Conservation (phyloP, 2,329 filamentous ascomycete genomes). For the Drechslera avenae region DNA sequence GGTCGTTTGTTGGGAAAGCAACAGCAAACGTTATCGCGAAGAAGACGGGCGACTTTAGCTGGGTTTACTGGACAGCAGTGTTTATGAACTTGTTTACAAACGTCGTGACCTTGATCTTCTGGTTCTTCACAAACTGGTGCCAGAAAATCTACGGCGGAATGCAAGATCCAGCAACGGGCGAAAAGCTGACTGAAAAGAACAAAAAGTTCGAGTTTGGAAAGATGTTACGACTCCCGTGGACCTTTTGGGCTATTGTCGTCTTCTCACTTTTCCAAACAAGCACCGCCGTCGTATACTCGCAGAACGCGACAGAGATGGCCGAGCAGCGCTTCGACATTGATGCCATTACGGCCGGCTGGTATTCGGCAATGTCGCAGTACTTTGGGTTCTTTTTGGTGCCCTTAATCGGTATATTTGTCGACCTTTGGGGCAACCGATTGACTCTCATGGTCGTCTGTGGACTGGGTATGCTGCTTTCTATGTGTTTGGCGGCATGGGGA, state of each 20-base stretch:
- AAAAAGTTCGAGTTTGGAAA: conserved; percentile 62
- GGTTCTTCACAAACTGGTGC: conserved; percentile 60
- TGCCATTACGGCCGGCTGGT: conserved; percentile 64
- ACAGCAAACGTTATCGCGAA: conserved; percentile 65
- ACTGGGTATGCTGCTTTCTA: conserved; percentile 58
- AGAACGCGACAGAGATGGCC: conserved; percentile 66
- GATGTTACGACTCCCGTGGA: conserved; percentile 63
- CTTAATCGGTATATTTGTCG: conserved; percentile 61
- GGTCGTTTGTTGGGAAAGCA: conserved; percentile 64
- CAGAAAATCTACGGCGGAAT: conserved; percentile 55
- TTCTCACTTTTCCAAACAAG: conserved; percentile 66
- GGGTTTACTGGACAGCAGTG: conserved; percentile 66
- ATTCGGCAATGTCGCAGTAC: conserved; percentile 63
- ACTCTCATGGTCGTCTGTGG: conserved; percentile 55
- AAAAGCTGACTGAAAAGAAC: conserved; percentile 64
- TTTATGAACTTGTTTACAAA: conserved; percentile 70
- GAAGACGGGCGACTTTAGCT: conserved; percentile 64
- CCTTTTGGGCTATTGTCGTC: conserved; percentile 61
- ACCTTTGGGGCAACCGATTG: conserved; percentile 61
- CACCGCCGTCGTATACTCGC: conserved; percentile 59
- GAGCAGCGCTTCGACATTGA: conserved; percentile 64
- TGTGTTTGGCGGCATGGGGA: conserved; percentile 61
- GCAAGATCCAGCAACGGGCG: conserved; percentile 62
- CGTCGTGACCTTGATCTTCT: conserved; percentile 59
- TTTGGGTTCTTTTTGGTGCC: conserved; percentile 64